Evolutionary conservation across 345 rosid species (phyloP).

Genomic region (Citropsis articulata): DNA sequence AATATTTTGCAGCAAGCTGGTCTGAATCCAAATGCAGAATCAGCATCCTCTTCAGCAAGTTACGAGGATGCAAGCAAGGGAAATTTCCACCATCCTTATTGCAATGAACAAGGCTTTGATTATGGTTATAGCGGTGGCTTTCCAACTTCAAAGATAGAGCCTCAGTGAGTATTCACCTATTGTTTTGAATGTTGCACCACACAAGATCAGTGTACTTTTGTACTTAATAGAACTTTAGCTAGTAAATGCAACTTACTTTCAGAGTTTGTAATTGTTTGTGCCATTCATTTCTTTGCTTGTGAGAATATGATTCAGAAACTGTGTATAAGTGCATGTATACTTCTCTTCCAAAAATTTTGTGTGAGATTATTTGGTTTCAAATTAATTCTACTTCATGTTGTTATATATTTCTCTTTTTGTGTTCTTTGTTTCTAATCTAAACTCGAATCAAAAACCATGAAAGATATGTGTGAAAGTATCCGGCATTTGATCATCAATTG

Average conservation of each 20-base stretch:
- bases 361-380: neutral
- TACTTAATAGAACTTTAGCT: neutral
- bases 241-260: neutral
- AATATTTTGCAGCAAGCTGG: conserved; percentile 61
- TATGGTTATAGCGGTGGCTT: conserved; percentile 47
- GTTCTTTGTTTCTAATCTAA: neutral
- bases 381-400: neutral
- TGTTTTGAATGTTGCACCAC: neutral
- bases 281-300: neutral
- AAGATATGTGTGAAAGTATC: neutral
- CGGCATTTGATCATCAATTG: neutral
- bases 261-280: conserved; percentile 2
- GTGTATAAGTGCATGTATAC: neutral
- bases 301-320: neutral
- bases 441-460: neutral
- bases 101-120: conserved; percentile 34
- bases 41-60: conserved; percentile 51
- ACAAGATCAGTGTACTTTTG: neutral
- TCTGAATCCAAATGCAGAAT: conserved; percentile 50
- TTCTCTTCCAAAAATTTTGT: neutral
- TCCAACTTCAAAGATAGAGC: conserved; percentile 41
- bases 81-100: conserved; percentile 38
- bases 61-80: conserved; percentile 38
- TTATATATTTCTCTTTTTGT: neutral
- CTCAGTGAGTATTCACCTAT: conserved; percentile 26